Evolutionary conservation across 2,329 filamentous ascomycete species (phyloP).

Genomic region (Monosporascus sp.): DNA sequence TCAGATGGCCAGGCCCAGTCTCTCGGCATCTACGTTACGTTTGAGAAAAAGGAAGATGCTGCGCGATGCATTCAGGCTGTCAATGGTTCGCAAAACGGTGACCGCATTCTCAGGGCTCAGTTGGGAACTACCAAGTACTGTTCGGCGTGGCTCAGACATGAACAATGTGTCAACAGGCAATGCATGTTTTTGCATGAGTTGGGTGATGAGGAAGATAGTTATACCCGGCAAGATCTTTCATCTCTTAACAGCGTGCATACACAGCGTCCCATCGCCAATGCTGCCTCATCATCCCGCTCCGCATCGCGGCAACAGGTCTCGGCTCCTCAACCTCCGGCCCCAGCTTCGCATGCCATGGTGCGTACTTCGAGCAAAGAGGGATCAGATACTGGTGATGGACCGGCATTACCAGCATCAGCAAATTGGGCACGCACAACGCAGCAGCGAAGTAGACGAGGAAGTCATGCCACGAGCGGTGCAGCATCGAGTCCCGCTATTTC

Average conservation of each 20-base stretch:
- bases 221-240: conserved; percentile 87
- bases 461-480: conserved; percentile 74
- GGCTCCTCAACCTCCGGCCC: conserved; percentile 31
- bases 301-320: conserved; percentile 46
- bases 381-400: conserved; percentile 69
- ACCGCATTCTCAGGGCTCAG: conserved; percentile 73
- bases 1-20: conserved; percentile 73
- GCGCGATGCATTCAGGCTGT: conserved; percentile 86
- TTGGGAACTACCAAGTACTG: conserved; percentile 96
- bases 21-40: conserved; percentile 97
- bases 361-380: conserved; percentile 75
- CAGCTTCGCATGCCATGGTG: conserved; percentile 59
- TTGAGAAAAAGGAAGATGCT: conserved; percentile 85
- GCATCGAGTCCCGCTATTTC: conserved; percentile 78
- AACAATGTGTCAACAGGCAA: conserved; percentile 89
- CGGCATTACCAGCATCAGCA: conserved; percentile 87
- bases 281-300: conserved; percentile 47
- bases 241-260: conserved; percentile 88
- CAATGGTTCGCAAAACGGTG: conserved; percentile 86
- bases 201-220: conserved; percentile 96
- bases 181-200: conserved; percentile 98
- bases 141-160: conserved; percentile 90
- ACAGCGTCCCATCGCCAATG: conserved; percentile 58
- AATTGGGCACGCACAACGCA: conserved; percentile 79
- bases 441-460: conserved; percentile 64